Conservation (phyloP, 345 rosid genomes). For the Aethionema arabicum region DNA sequence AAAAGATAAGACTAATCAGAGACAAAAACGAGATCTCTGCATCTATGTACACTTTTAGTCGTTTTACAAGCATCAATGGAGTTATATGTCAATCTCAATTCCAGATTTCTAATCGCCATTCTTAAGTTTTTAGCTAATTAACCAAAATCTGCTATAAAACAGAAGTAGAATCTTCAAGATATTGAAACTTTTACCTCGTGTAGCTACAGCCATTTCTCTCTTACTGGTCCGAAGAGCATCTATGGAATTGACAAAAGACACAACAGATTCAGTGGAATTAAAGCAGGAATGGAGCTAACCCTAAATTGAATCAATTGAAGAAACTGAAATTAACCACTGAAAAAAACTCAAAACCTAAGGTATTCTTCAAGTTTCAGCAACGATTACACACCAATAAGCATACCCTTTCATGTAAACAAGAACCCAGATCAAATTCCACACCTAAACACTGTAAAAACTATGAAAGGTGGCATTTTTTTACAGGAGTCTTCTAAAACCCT, state of each 20-base stretch:
- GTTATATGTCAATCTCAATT: no score
- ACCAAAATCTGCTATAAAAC: constrained; percentile 1
- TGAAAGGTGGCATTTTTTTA: background rate
- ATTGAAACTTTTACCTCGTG: constrained; percentile 45
- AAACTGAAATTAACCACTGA: background rate
- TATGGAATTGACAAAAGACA: constrained; percentile 14
- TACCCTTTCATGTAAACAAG: background rate
- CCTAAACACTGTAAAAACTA: background rate
- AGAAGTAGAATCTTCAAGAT: background rate
- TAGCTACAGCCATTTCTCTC: constrained; percentile 92
- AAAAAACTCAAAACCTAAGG: background rate
- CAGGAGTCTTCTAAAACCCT: background rate
- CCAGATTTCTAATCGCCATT: no score
- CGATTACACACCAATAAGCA: no score
- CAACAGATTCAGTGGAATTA: constrained; percentile 6
- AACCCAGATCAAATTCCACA: background rate
- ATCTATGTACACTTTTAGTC: no score
- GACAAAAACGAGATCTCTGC: no score
- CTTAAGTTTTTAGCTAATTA: background rate
- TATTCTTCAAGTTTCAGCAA: background rate
- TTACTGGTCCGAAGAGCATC: constrained; percentile 87
- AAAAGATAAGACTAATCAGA: background rate
- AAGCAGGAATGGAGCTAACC: background rate
- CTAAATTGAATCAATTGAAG: constrained; percentile 2
- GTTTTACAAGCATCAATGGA: no score